phyloP scores from a whole-genome alignment of 768 basidiomycete species.

The Pleurotus eryngii region DNA sequence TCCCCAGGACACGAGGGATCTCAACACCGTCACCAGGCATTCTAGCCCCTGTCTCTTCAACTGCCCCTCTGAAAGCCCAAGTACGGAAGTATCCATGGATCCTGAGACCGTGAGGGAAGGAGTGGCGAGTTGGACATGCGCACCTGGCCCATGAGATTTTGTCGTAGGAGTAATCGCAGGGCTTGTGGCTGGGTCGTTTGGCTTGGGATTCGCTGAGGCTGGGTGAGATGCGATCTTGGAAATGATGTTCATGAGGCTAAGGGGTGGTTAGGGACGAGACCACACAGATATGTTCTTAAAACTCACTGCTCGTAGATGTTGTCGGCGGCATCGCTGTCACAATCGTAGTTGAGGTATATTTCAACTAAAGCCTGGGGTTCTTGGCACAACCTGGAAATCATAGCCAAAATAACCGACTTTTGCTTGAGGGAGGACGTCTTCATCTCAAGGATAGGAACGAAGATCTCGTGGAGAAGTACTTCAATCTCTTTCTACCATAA shows the following conservation, averaged over 20 bases:
- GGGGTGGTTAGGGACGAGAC: conserved; percentile 5
- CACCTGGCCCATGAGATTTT: conserved; percentile 36
- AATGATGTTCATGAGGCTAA: conserved; percentile 89
- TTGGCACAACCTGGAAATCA: conserved; percentile 85
- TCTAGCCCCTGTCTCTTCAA: conserved; percentile 92
- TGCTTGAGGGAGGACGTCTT: conserved; percentile 93
- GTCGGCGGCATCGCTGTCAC: conserved; percentile 89
- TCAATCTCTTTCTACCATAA: conserved; percentile 91
- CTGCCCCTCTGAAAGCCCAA: conserved; percentile 78
- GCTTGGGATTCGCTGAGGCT: conserved; percentile 43
- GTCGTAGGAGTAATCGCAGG: conserved; percentile 54
- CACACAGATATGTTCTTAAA: not conserved
- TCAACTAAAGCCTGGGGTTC: conserved; percentile 98
- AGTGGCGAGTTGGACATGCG: conserved; percentile 59
- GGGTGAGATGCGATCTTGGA: conserved; percentile 81
- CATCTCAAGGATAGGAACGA: conserved; percentile 98
- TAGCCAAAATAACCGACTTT: conserved; percentile 87
- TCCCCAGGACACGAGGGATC: conserved; percentile 91
- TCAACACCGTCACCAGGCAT: conserved; percentile 83
- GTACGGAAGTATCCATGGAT: conserved; percentile 60
- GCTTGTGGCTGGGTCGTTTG: conserved; percentile 55
- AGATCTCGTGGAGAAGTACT: conserved; percentile 97
- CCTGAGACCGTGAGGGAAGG: conserved; percentile 63
- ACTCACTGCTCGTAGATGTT: conserved; percentile 96
- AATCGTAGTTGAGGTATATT: conserved; percentile 98